phyloP scores from a whole-genome alignment of 345 rosid genomes.

The Sisymbrium irio region DNA sequence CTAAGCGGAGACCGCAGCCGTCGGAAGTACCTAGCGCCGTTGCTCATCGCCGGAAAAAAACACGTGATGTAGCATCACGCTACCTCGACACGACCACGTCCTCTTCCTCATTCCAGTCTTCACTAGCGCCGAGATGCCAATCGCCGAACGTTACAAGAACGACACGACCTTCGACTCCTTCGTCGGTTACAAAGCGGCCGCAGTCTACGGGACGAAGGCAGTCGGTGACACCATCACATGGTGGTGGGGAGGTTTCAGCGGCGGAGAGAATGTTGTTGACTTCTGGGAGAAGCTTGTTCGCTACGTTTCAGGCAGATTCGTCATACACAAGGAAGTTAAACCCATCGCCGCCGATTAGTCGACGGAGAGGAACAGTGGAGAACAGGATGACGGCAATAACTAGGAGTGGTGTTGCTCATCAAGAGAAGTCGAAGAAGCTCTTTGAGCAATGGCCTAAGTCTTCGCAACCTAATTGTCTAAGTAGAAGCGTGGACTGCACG shows the following conservation, averaged over 20 bases:
- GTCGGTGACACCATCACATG: conserved; percentile 51
- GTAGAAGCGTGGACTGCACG: conserved; percentile 61
- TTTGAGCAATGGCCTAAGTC: conserved; percentile 77
- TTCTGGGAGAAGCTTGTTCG: conserved; percentile 74
- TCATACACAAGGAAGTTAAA: conserved; percentile 47
- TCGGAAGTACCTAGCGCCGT: conserved; percentile 36
- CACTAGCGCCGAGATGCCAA: too few species aligned
- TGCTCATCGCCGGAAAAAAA: too few species aligned
- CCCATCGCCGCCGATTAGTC: conserved; percentile 47
- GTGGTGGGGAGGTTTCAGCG: conserved; percentile 42
- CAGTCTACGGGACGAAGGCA: conserved; percentile 66
- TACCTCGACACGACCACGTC: too few species aligned
- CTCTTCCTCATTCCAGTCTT: too few species aligned
- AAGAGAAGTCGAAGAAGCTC: conserved; percentile 56
- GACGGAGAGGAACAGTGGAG: conserved; percentile 59
- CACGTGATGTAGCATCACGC: too few species aligned
- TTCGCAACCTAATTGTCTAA: conserved; percentile 47
- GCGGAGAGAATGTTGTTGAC: conserved; percentile 66
- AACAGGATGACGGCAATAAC: conserved; percentile 45
- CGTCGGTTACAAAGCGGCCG: conserved; percentile 46
- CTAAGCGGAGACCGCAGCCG: conserved; percentile 41
- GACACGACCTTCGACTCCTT: conserved; percentile 37
- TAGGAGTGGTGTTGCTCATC: conserved; percentile 42
- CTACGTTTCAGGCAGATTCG: conserved; percentile 80
- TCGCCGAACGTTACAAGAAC: conserved; percentile 60